Base-by-base conservation (phyloP, 2,329 filamentous ascomycete species). In the Ceratocystis destructans region DNA sequence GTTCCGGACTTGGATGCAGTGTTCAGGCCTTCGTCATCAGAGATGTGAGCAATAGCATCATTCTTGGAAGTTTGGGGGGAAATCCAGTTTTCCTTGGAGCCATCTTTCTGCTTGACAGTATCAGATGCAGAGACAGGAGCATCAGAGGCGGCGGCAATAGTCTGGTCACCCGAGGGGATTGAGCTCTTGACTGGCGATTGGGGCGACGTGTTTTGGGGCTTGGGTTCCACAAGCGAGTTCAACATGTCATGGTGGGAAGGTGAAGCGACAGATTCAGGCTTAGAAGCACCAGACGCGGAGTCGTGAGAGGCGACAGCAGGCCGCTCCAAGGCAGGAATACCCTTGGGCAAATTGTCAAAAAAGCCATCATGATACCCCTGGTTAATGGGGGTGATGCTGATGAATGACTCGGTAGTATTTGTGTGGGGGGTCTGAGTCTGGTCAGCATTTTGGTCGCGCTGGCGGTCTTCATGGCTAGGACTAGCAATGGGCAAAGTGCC, bases 401-500 rank as follows among this genome's bases (percentile, higher is more conserved):
- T 57, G 48, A 63, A 67, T 12, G 63, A 66, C 66, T 66, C 64
- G 22, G 66, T 65, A 12, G 65, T 68, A 44, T 68, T 62, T 15
- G 64, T 67, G 44, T 62, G 64, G 6, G 62, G 68, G 25, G 69
- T 69, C 59, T 66, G 65, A 12, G 64, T 65, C 57, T 66, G 65
- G 15, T 68, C 82, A 80, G 63, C 82, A 5, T 73, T 74, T 46
- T 75, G 75, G 44, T 77, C 74, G 48, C 72, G 71, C 67, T 73
- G 73, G 68, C 73, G 76, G 57, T 76, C 74, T n/a, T 73, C 71
- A 67, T 77, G 76, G 68, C 78, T 79, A 1, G 80, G 79, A 68
- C 76, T 80, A 33, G 74, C 70, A 20, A 77, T 70, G 10, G 77
- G 75, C 71, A 78, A 81, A 7, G 75, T 77, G 53, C 74, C 73